phyloP scores from a whole-genome alignment of 2,329 filamentous ascomycete species.

The Talaromyces sp. region DNA sequence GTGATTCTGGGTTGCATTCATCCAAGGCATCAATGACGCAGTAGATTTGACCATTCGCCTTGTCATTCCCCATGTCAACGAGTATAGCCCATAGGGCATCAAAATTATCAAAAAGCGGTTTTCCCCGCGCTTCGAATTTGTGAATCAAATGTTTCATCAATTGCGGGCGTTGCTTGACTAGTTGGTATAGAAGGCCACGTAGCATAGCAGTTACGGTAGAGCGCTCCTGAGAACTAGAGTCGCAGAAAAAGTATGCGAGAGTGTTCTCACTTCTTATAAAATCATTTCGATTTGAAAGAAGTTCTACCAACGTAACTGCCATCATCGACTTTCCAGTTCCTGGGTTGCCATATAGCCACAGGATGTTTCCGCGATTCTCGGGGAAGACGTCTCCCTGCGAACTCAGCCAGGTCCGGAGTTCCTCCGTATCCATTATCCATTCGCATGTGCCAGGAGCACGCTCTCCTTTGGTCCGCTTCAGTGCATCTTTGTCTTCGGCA shows the following conservation, averaged over 20 bases:
- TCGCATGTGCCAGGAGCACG: slow-evolving; percentile 4
- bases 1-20: slow-evolving; percentile 14
- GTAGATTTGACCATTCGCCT: slow-evolving; percentile 8
- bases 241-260: slow-evolving; percentile 16
- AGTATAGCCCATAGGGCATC: neutral
- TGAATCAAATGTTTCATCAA: slow-evolving; percentile 7
- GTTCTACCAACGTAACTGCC: neutral
- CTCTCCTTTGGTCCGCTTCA: slow-evolving; percentile 2
- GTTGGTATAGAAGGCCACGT: slow-evolving; percentile 12
- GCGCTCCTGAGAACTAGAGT: slow-evolving; percentile 8
- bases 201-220: slow-evolving; percentile 12
- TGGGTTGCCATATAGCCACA: slow-evolving; percentile 16
- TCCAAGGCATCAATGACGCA: slow-evolving; percentile 18
- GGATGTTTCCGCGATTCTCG: neutral
- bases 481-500: neutral
- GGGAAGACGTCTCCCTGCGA: neutral
- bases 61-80: slow-evolving; percentile 8
- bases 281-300: neutral
- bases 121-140: slow-evolving; percentile 6
- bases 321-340: slow-evolving; percentile 15
- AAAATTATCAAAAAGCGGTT: neutral
- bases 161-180: slow-evolving; percentile 6
- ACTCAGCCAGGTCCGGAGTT: slow-evolving; percentile 13
- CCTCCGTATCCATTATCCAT: slow-evolving; percentile 13
- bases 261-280: neutral